A percentile compares a stretch with the other conserved stretches of the same genome.
phyloP scores from a whole-genome alignment of 2,329 filamentous ascomycete genomes.

The Mollisia scopiformis region DNA sequence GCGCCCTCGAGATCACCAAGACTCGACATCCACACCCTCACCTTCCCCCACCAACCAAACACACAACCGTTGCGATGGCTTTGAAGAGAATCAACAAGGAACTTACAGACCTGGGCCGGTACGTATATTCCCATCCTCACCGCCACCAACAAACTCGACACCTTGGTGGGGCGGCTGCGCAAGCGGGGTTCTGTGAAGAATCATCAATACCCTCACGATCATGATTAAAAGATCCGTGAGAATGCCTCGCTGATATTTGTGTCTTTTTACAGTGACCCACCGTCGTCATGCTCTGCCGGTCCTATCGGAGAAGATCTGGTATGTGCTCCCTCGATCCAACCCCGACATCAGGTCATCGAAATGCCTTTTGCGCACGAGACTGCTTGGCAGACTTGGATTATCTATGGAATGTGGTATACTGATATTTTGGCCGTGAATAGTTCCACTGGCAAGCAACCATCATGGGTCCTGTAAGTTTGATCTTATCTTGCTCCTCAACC shows the following conservation, averaged over 20 bases:
- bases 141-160: conserved; percentile 19
- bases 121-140: conserved; percentile 44
- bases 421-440: conserved; percentile 50
- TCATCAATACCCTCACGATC: conserved; percentile 37
- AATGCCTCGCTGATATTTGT: conserved; percentile 27
- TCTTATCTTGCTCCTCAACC: conserved; percentile 29
- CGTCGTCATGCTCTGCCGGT: conserved; percentile 97
- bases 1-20: conserved; percentile 28
- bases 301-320: conserved; percentile 98
- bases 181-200: conserved; percentile 37
- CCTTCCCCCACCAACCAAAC: conserved; percentile 25
- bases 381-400: conserved; percentile 5
- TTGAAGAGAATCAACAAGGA: conserved; percentile 96
- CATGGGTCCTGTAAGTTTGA: conserved; percentile 90
- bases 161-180: conserved; percentile 32
- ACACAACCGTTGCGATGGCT: conserved; percentile 61
- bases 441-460: conserved; percentile 99
- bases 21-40: conserved; percentile 25
- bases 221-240: conserved; percentile 7
- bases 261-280: conserved; percentile 75
- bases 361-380: conserved; percentile 27
- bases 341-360: conserved; percentile 26
- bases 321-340: conserved; percentile 48
- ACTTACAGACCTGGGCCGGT: conserved; percentile 88
- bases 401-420: conserved; percentile 31